These are phyloP conservation scores for Ceratonia siliqua DNA, from an alignment of 306 rosid species.

Conservation along the genomic window DNA sequence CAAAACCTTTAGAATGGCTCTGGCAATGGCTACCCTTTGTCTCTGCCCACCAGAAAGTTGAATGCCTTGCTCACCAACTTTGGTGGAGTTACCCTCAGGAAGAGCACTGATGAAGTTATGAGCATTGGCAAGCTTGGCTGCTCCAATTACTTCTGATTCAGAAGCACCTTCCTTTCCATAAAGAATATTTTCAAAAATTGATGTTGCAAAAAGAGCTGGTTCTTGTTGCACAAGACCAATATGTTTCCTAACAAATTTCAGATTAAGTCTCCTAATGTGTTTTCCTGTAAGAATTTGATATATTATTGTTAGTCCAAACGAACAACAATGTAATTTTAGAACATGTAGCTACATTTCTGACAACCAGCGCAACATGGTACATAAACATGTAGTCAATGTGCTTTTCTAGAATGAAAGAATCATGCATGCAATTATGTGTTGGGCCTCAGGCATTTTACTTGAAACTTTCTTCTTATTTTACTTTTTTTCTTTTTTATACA, in stretches of 20 bases:
- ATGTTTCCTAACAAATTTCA: slow-evolving; percentile 74
- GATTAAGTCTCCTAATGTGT: slow-evolving; percentile 64
- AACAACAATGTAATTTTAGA: no score
- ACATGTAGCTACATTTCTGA: background rate
- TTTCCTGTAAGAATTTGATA: slow-evolving; percentile 60
- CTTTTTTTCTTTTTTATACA: background rate
- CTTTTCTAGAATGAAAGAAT: background rate
- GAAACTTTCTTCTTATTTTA: background rate
- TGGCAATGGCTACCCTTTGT: no score
- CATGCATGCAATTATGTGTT: background rate
- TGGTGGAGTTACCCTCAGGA: slow-evolving; percentile 92
- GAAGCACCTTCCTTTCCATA: slow-evolving; percentile 85
- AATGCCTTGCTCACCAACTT: slow-evolving; percentile 87
- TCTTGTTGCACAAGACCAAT: no score
- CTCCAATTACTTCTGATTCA: slow-evolving; percentile 86
- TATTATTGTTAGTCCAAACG: slow-evolving; percentile 21
- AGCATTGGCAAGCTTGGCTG: slow-evolving; percentile 90
- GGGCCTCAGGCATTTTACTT: slow-evolving; percentile 3
- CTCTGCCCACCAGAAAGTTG: slow-evolving; percentile 90
- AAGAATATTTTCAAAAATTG: slow-evolving; percentile 78
- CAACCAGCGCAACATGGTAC: background rate
- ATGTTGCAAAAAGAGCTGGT: slow-evolving; percentile 86
- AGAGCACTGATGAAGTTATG: no score
- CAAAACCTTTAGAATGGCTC: slow-evolving; percentile 50
- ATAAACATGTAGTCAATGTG: background rate